phyloP scores from a whole-genome alignment of 1,284 basidiomycete species.

The Heliocybe sulcata region DNA sequence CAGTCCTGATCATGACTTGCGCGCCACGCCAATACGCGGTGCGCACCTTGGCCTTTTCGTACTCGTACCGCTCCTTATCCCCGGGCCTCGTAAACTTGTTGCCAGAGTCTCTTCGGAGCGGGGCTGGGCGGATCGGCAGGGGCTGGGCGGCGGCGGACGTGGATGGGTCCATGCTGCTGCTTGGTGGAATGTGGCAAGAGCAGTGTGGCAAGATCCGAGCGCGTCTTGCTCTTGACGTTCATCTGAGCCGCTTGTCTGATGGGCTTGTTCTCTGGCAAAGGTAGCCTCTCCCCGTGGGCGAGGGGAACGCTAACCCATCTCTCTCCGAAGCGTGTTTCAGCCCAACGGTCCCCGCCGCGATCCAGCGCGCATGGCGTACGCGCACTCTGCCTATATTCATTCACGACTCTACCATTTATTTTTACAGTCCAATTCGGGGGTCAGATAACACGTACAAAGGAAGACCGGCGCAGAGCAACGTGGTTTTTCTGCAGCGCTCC shows the following conservation, averaged over 20 bases:
- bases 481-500: conserved; percentile 8
- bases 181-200: too few species aligned
- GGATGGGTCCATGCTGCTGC: background rate
- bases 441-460: background rate
- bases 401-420: background rate
- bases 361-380: background rate
- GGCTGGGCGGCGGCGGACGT: background rate
- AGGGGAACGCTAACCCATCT: background rate
- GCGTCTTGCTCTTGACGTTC: background rate
- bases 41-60: background rate
- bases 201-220: too few species aligned
- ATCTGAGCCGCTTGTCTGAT: background rate
- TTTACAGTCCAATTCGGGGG: background rate
- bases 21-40: background rate
- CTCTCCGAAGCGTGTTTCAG: background rate
- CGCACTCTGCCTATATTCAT: too few species aligned
- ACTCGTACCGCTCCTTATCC: background rate
- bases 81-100: background rate
- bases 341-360: background rate
- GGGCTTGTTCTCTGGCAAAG: background rate
- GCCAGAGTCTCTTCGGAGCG: background rate
- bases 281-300: background rate
- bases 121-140: background rate
- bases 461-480: conserved; percentile 6
- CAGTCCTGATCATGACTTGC: background rate